Conservation (phyloP, 176 grass and related monocot species). For the Leersia perrieri region DNA sequence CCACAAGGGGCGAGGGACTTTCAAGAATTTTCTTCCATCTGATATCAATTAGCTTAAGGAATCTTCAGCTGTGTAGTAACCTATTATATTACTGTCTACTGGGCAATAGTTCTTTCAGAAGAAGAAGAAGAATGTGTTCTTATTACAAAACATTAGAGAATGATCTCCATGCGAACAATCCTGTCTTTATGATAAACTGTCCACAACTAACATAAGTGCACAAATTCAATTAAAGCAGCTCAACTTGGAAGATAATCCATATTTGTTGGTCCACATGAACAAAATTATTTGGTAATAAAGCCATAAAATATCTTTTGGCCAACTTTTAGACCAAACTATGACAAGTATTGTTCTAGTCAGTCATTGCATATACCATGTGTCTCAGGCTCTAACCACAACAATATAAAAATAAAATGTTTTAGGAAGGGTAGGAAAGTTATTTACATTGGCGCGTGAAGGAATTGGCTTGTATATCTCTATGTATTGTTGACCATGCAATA, state of each 20-base stretch:
- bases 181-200: not conserved
- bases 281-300: not conserved
- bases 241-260: not conserved
- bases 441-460: constrained; percentile 69
- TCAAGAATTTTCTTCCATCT: constrained; percentile 3
- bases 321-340: not conserved
- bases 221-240: not conserved
- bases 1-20: not conserved
- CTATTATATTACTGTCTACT: not conserved
- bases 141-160: constrained; percentile 4
- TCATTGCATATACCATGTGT: not conserved
- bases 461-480: constrained; percentile 78
- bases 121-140: not conserved
- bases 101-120: not conserved
- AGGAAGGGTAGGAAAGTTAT: not conserved
- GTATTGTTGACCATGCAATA: constrained; percentile 98
- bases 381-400: not conserved
- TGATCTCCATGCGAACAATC: not conserved
- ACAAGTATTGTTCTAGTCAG: not conserved
- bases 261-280: not conserved
- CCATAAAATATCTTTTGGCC: not conserved
- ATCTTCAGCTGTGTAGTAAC: not conserved
- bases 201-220: not conserved
- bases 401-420: constrained; percentile 1
- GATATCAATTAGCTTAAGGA: not conserved